A percentile compares a stretch with the other conserved stretches of the same genome.
These are phyloP conservation scores for Parachlorella kessleri DNA, from an alignment of 139 green algal species.

Conservation along the genomic window DNA sequence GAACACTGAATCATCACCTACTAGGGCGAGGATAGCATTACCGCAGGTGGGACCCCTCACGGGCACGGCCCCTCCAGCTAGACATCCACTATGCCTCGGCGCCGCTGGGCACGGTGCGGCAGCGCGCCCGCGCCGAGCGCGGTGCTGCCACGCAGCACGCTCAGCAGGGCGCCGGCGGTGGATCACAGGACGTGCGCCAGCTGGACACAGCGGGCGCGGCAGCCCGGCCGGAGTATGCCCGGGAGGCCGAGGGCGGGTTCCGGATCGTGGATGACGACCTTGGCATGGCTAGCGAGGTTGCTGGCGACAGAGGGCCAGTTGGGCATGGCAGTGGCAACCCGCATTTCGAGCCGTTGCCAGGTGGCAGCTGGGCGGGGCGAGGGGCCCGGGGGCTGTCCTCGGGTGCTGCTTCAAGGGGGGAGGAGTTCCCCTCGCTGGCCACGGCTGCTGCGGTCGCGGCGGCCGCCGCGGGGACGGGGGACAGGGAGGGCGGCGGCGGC, in stretches of 20 bases:
- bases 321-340: too few species aligned
- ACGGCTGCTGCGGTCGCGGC: slow-evolving; percentile 2
- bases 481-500: slow-evolving; percentile 2
- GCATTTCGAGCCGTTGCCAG: neutral
- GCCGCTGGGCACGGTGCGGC: too few species aligned
- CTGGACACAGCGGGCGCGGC: neutral
- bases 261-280: slow-evolving; percentile 70
- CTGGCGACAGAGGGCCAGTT: too few species aligned
- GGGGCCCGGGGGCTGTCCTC: too few species aligned
- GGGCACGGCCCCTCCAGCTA: slow-evolving; percentile 55
- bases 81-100: slow-evolving; percentile 37
- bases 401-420: neutral
- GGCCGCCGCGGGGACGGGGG: neutral
- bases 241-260: slow-evolving; percentile 49
- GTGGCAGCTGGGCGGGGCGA: neutral
- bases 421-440: slow-evolving; percentile 37
- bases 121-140: neutral
- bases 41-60: slow-evolving; percentile 47
- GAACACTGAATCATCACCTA: too few species aligned
- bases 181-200: slow-evolving; percentile 4
- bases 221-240: slow-evolving; percentile 14
- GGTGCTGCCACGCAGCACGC: neutral
- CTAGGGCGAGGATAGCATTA: neutral
- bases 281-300: too few species aligned
- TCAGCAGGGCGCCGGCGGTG: too few species aligned